Base-by-base conservation (phyloP, 148 eudicot species). In the Linanthus parryae region DNA sequence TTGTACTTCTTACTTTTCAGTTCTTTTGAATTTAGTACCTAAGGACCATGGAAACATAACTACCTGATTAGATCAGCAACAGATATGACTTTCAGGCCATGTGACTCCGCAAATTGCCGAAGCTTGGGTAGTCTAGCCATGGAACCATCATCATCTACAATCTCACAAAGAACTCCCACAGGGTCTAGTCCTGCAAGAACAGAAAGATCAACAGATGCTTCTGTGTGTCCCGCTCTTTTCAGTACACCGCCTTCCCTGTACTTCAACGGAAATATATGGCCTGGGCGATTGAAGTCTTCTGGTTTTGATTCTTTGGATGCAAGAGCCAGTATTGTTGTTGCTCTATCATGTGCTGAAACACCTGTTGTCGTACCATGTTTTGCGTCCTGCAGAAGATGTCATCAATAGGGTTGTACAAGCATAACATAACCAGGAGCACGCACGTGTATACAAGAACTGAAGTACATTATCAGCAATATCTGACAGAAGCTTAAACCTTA, bases 81-180 rank as follows among this genome's bases (percentile, higher is more conserved):
- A n/a, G 97, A 89, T 47, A 89, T 24, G 52, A 89, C 69, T 66
- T 89, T 89, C 61, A 89, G 27, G 58, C 82, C 75, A 59, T 84
- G 84, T 63, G 54, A 56, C 69, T 66, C 39, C 2, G 68, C 87
- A 63, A 89, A 89, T 75, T 82, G 66, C 52, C 76, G 75, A 52
- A 89, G 94, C 74, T 62, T 80, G 24, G 94, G 97, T 36, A 89
- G 63, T 67, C 97, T 75, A 66, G 97, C 94, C 97, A 89, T 89
- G 48, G 97, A 89, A 45, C 97, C 97, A 77, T 89, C 97, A 73
- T 89, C 97, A 58, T 89, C 94, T 35, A 89, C 97, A 57, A 89
- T 66, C 82, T 89, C 97, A 75, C 97, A 89, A 40, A 89, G 56
- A 52, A 89, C 97, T 15, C 76, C 87, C 57, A 68, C 86, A 23